Percentiles rank a stretch among this genome's conserved stretches.
Conservation (phyloP, 2,329 filamentous ascomycete genomes). For the Lachnellula cervina region DNA sequence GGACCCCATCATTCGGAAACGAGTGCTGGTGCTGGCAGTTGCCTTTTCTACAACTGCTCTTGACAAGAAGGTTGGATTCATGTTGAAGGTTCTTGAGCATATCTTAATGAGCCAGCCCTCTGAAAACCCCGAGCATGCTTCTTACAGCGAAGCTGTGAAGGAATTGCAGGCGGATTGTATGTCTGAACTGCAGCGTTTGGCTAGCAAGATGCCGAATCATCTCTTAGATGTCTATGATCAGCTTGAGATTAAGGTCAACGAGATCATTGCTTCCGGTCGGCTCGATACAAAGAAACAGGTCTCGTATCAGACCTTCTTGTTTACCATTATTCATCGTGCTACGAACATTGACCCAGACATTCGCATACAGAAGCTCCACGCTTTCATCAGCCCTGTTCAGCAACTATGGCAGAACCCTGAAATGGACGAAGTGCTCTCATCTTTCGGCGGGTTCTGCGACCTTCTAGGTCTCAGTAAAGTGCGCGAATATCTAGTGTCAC, state of each 20-base stretch:
- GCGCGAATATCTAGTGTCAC: constrained; percentile 69
- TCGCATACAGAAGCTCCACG: constrained; percentile 66
- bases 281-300: constrained; percentile 79
- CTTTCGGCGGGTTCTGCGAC: constrained; percentile 73
- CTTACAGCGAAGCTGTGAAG: constrained; percentile 84
- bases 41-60: constrained; percentile 79
- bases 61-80: constrained; percentile 72
- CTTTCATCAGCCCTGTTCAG: constrained; percentile 79
- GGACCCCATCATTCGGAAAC: constrained; percentile 78
- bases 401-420: constrained; percentile 71
- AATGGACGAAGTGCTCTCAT: constrained; percentile 64
- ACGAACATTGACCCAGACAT: constrained; percentile 65
- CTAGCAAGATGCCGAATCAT: constrained; percentile 86
- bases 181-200: constrained; percentile 81
- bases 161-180: constrained; percentile 82
- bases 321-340: constrained; percentile 89
- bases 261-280: constrained; percentile 67
- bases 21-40: constrained; percentile 75
- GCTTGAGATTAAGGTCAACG: constrained; percentile 75
- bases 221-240: constrained; percentile 80
- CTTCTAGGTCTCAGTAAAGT: constrained; percentile 76
- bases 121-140: constrained; percentile 62
- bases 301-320: constrained; percentile 83
- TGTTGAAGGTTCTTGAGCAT: constrained; percentile 85
- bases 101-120: constrained; percentile 79